phyloP scores from a whole-genome alignment of 2,329 filamentous ascomycete genomes.

The Fusarium lateritium region DNA sequence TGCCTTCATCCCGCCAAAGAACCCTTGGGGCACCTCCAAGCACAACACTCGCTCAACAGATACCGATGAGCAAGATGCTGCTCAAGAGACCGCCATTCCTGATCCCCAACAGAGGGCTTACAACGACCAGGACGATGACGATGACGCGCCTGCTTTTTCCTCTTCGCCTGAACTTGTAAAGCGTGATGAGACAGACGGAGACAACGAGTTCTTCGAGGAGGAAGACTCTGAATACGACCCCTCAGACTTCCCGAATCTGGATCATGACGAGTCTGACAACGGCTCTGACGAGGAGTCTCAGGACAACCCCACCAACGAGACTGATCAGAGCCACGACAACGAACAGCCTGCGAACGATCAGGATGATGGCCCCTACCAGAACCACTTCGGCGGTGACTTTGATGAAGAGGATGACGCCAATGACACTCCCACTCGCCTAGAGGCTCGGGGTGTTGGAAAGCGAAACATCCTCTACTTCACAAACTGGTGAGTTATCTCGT shows the following conservation, averaged over 20 bases:
- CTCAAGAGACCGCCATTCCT: constrained; percentile 11
- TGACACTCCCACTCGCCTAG: constrained; percentile 23
- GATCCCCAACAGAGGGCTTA: constrained; percentile 10
- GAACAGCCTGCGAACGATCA: constrained; percentile 1
- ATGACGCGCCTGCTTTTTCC: neutral
- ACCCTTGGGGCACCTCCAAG: constrained; percentile 25
- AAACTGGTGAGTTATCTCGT: constrained; percentile 61
- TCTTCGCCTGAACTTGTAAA: constrained; percentile 13
- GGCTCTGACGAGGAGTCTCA: constrained; percentile 1
- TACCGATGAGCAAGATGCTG: neutral
- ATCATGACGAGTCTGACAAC: constrained; percentile 6
- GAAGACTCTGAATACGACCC: constrained; percentile 15
- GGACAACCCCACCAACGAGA: neutral
- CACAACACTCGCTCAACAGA: constrained; percentile 22
- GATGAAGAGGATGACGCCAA: constrained; percentile 24
- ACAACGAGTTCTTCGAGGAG: constrained; percentile 25
- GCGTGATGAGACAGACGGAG: constrained; percentile 17
- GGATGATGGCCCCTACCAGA: constrained; percentile 11
- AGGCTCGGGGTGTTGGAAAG: constrained; percentile 33
- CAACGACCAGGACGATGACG: neutral
- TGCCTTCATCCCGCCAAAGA: constrained; percentile 19
- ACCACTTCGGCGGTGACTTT: constrained; percentile 27
- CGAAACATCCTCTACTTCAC: constrained; percentile 67
- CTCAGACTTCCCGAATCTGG: constrained; percentile 23
- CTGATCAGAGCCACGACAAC: constrained; percentile 8